Conservation (phyloP, 257 asterid genomes). For the Penstemon eatonii region DNA sequence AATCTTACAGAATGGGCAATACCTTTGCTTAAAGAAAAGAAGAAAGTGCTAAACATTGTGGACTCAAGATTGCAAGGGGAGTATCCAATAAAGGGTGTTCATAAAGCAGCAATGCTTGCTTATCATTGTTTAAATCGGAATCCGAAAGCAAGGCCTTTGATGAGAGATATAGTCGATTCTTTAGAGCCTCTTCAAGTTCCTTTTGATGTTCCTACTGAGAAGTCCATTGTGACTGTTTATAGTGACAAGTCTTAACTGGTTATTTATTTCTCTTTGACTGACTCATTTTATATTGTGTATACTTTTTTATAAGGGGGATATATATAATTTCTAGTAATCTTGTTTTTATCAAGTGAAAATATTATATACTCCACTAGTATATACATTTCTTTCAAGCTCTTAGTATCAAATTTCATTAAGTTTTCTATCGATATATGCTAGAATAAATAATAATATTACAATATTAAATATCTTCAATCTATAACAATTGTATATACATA, state of each 20-base stretch:
- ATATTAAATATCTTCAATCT: no score
- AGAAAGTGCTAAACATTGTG: constrained; percentile 65
- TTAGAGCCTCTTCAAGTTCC: constrained; percentile 80
- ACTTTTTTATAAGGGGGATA: not conserved
- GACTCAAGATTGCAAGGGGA: constrained; percentile 82
- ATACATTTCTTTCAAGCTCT: no score
- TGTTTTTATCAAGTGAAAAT: no score
- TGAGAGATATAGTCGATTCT: constrained; percentile 88
- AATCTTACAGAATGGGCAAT: constrained; percentile 93
- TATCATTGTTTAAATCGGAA: constrained; percentile 82
- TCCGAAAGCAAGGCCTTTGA: constrained; percentile 87
- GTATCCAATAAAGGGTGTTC: constrained; percentile 69
- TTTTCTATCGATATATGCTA: no score
- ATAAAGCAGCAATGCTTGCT: constrained; percentile 87
- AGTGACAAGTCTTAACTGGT: constrained; percentile 31
- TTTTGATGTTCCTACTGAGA: constrained; percentile 32
- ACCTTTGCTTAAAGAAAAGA: constrained; percentile 76
- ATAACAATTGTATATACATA: no score
- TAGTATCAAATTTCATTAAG: no score
- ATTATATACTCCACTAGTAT: no score
- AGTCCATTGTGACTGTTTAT: constrained; percentile 47
- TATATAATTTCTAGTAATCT: not conserved
- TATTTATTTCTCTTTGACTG: not conserved
- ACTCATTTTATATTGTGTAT: not conserved
- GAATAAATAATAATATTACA: no score